Base-by-base conservation (phyloP, 2,329 filamentous ascomycete genomes). In the Coniochaeta sp. region DNA sequence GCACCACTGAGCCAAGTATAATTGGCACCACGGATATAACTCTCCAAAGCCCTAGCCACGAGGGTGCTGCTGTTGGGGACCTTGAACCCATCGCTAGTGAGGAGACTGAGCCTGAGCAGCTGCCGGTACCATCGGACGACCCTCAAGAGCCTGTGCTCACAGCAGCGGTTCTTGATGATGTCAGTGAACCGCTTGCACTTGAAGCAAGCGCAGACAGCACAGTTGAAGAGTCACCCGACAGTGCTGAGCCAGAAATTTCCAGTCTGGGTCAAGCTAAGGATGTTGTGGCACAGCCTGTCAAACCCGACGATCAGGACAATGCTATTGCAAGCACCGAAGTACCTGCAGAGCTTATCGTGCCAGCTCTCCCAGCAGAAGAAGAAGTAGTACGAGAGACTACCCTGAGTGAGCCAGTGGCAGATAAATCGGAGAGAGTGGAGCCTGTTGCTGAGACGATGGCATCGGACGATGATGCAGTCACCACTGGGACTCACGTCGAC, bases 81-180 rank as follows among this genome's bases (percentile, higher is more conserved):
- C 24, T 17, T n/a, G 16, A 4, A 5, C 3, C 47, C 12, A 6
- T 7, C 5, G 31, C 22, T 16, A 8, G 6, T 2, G 47, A 31
- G 12, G 47, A 52, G 3, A 24, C 11, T n/a, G 47, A 52, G 47
- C 24, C 47, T 31, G 24, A 52, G 12, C 47, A 52, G 47, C 24
- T n/a, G 14, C 24, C 47, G 3, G 9, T 3, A 9, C 47, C 22
- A 52, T 22, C 59, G 19, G 26, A 31, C 28, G 61, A 62, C 16
- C 58, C 61, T 54, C 40, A 38, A 9, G 34, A 33, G n/a, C 38
- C 38, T 47, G 38, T 26, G 5, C 19, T 44, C 7, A 12, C 38
- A n/a, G 24, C 36, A 34, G 60, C 58, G 6, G 9, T 61, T 17
- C 31, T 58, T 24, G 59, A 62, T 31, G 19, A 60, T 34, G 36